Evolutionary conservation across 225 moss, liverwort and hornwort genomes (phyloP).

Genomic region (Climacium dendroides): DNA sequence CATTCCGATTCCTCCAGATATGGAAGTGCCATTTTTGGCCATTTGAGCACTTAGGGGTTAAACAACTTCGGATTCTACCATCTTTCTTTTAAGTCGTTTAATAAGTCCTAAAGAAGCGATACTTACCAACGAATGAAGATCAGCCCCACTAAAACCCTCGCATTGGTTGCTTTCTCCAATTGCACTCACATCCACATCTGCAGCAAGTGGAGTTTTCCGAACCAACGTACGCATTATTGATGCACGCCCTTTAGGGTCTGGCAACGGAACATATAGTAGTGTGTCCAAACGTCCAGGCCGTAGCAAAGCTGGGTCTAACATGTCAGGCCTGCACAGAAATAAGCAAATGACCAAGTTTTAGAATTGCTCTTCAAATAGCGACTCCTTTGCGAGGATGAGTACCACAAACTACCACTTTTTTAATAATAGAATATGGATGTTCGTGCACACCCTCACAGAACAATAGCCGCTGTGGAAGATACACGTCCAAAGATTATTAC

Average conservation of each 20-base stretch:
- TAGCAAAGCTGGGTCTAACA: conserved; percentile 90
- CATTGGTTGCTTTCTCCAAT: conserved; percentile 69
- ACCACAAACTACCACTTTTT: neutral
- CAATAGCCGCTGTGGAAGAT: neutral
- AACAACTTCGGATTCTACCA: neutral
- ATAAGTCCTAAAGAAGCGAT: no score
- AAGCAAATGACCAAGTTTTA: neutral
- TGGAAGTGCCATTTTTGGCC: neutral
- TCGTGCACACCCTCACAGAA: neutral
- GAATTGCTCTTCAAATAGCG: neutral
- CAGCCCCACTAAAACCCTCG: conserved; percentile 97
- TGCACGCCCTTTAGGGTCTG: conserved; percentile 71
- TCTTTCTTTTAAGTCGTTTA: no score
- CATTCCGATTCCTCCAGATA: neutral
- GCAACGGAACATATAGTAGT: conserved; percentile 77
- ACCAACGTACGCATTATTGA: conserved; percentile 78
- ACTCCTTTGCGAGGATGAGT: neutral
- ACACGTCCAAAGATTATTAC: conserved; percentile 5
- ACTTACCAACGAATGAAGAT: conserved; percentile 76
- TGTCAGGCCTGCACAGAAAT: conserved; percentile 62
- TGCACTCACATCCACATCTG: conserved; percentile 51
- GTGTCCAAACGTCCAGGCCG: conserved; percentile 94
- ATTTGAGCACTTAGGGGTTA: neutral
- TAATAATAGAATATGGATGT: neutral
- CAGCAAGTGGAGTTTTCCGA: conserved; percentile 60